Evolutionary conservation across 164 flowering plant genomes (phyloP).

Genomic region (Berberis thunbergii): DNA sequence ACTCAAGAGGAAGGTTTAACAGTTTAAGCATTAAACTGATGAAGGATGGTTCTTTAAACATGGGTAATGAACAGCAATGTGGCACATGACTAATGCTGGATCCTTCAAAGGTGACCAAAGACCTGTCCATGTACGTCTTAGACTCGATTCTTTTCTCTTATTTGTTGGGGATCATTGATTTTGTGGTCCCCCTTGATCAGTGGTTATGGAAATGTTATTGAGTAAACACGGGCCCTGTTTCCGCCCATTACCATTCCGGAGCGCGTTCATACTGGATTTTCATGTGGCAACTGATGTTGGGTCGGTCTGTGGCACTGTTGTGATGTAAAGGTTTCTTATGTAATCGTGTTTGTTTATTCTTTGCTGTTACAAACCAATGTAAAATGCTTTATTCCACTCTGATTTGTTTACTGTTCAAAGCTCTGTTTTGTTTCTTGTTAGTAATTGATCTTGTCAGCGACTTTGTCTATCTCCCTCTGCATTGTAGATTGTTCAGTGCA

Average conservation of each 20-base stretch:
- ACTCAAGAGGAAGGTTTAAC: conserved; percentile 89
- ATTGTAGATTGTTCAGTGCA: too few relatives aligned
- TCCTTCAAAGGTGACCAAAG: not conserved
- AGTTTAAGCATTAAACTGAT: conserved; percentile 76
- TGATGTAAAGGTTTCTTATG: not conserved
- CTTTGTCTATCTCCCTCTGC: too few relatives aligned
- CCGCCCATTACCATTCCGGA: not conserved
- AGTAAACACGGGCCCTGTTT: not conserved
- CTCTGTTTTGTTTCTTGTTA: too few relatives aligned
- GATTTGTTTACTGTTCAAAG: too few relatives aligned
- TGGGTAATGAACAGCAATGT: conserved; percentile 14
- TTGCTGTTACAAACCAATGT: not conserved
- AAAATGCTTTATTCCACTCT: not conserved
- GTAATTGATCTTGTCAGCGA: too few relatives aligned
- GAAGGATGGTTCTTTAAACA: conserved; percentile 87
- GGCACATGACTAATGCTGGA: not conserved
- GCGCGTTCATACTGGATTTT: not conserved
- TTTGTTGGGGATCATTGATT: not conserved
- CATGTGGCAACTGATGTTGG: not conserved
- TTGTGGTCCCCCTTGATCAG: not conserved
- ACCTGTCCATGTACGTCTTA: not conserved
- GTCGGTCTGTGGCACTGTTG: not conserved
- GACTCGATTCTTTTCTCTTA: not conserved
- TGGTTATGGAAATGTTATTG: not conserved
- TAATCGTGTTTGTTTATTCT: not conserved